Evolutionary conservation across 2,329 filamentous ascomycete species (phyloP).

Genomic region (Sporothrix sp.): DNA sequence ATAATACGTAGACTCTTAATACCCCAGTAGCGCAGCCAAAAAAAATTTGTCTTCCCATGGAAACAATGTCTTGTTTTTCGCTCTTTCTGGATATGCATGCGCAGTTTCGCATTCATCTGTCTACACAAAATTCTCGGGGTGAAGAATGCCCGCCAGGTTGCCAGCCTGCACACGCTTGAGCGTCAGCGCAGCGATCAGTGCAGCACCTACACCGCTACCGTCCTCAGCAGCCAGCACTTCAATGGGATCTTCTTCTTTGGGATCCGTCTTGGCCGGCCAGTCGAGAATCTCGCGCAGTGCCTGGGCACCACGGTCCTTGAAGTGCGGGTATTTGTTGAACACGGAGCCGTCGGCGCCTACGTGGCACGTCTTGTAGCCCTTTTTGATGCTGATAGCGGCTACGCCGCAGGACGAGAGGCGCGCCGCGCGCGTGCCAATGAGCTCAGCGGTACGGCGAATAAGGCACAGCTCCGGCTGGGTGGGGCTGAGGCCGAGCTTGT

Average conservation of each 20-base stretch:
- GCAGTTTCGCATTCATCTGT: not conserved
- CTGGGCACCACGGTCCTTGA: slow-evolving; percentile 83
- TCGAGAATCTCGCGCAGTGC: slow-evolving; percentile 92
- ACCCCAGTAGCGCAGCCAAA: too few species aligned
- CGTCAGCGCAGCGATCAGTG: slow-evolving; percentile 73
- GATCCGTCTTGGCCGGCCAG: slow-evolving; percentile 64
- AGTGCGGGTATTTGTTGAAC: slow-evolving; percentile 98
- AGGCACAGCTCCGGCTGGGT: slow-evolving; percentile 78
- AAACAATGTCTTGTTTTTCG: not conserved
- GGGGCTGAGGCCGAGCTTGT: slow-evolving; percentile 60
- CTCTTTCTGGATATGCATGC: not conserved
- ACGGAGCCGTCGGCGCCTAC: slow-evolving; percentile 95
- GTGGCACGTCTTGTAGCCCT: slow-evolving; percentile 76
- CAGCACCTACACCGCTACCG: slow-evolving; percentile 92
- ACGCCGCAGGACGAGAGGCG: slow-evolving; percentile 91
- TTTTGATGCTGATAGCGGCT: slow-evolving; percentile 94
- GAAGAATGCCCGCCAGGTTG: slow-evolving; percentile 53
- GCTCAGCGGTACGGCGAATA: slow-evolving; percentile 76
- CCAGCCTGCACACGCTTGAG: slow-evolving; percentile 54
- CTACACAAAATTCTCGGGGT: slow-evolving; percentile 52
- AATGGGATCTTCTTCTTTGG: slow-evolving; percentile 74
- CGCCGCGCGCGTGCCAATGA: slow-evolving; percentile 90
- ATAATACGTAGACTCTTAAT: too few species aligned
- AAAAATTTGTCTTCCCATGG: too few species aligned
- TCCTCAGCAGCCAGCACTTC: slow-evolving; percentile 87